Evolutionary conservation across 2,329 filamentous ascomycete species (phyloP).

Genomic region (Sporothrix luriei): DNA sequence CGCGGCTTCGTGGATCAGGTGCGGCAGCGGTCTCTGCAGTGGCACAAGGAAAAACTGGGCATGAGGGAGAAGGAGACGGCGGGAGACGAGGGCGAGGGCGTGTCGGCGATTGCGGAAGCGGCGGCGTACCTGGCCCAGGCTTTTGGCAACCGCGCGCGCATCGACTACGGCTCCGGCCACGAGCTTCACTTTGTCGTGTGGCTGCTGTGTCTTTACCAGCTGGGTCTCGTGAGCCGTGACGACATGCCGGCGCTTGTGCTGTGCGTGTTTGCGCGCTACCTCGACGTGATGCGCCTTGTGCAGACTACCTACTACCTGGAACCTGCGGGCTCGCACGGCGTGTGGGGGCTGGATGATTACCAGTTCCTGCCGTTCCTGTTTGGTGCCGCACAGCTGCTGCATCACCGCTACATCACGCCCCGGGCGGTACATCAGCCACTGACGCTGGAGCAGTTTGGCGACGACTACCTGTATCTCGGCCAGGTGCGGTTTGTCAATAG

Average conservation of each 20-base stretch:
- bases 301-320: conserved; percentile 96
- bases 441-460: conserved; percentile 80
- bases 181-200: conserved; percentile 97
- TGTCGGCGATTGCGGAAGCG: conserved; percentile 66
- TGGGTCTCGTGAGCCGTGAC: conserved; percentile 62
- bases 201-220: conserved; percentile 89
- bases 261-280: conserved; percentile 77
- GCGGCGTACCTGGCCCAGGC: conserved; percentile 79
- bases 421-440: conserved; percentile 84
- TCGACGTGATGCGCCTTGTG: conserved; percentile 81
- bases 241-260: conserved; percentile 78
- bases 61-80: conserved; percentile 44
- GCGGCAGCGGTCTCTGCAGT: conserved; percentile 56
- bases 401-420: conserved; percentile 79
- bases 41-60: conserved; percentile 64
- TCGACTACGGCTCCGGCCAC: conserved; percentile 97
- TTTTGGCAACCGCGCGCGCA: conserved; percentile 81
- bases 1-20: conserved; percentile 75
- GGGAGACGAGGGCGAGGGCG: conserved; percentile 27
- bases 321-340: conserved; percentile 92
- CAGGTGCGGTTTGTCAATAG: conserved; percentile 94
- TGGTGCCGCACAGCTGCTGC: conserved; percentile 83
- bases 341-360: conserved; percentile 98
- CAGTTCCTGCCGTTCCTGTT: conserved; percentile 96
- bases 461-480: conserved; percentile 86